These are phyloP conservation scores for Botrytis cinerea DNA, from an alignment of 2,329 filamentous ascomycete species.

Conservation along the genomic window DNA sequence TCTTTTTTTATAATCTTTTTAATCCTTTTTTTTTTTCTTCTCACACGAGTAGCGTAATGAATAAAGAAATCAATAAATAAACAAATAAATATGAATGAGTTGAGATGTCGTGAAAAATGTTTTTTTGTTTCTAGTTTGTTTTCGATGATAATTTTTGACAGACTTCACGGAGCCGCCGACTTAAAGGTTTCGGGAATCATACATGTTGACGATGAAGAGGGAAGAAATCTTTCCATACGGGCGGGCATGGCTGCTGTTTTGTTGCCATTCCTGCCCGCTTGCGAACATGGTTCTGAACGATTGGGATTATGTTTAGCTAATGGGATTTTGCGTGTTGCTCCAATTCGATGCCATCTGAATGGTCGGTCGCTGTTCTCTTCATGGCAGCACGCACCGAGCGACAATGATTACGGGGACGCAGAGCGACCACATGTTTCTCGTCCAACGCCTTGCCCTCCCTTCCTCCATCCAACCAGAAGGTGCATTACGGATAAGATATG, in stretches of 20 bases:
- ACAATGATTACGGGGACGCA: background rate
- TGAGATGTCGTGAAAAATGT: background rate
- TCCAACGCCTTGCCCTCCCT: no score
- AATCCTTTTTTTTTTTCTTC: background rate
- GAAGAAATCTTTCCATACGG: conserved; percentile 30
- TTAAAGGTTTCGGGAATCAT: conserved; percentile 36
- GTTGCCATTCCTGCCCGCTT: conserved; percentile 6
- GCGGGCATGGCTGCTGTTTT: conserved; percentile 26
- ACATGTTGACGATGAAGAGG: conserved; percentile 36
- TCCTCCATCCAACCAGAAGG: background rate
- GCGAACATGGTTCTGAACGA: background rate
- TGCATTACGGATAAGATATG: background rate
- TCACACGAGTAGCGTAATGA: no score
- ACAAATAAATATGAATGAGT: background rate
- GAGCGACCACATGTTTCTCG: background rate
- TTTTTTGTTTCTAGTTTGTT: background rate
- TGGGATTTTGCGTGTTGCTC: background rate
- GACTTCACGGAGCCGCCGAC: conserved; percentile 41
- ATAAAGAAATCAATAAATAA: no score
- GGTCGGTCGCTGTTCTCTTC: background rate
- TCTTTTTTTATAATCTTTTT: background rate
- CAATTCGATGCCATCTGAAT: conserved; percentile 9
- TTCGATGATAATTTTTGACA: conserved; percentile 30
- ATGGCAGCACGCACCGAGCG: background rate
- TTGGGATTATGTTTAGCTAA: conserved; percentile 4